phyloP scores from a whole-genome alignment of 352 stramenopile genomes.

The Globisporangium lucens region DNA sequence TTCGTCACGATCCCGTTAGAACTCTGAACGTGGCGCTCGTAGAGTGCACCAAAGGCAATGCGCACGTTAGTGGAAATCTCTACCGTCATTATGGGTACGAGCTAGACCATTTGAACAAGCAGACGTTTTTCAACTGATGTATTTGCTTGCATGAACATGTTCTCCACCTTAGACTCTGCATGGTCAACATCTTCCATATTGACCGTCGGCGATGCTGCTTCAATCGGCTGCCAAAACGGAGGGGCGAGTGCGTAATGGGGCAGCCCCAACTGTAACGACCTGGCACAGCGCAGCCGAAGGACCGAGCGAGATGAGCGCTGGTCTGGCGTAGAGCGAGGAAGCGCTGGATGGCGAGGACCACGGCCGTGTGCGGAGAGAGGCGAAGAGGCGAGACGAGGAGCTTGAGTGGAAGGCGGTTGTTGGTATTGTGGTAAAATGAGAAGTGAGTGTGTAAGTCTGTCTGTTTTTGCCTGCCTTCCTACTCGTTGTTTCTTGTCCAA shows the following conservation, averaged over 20 bases:
- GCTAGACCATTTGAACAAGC: neutral
- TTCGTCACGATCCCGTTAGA: neutral
- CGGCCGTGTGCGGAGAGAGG: too few relatives aligned
- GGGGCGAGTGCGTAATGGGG: neutral
- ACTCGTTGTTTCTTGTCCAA: too few relatives aligned
- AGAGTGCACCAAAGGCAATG: neutral
- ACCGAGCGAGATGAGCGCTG: too few relatives aligned
- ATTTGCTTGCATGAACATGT: neutral
- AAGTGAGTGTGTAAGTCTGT: too few relatives aligned
- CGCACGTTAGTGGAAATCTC: neutral
- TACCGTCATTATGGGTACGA: neutral
- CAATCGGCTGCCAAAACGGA: neutral
- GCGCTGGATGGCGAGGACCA: too few relatives aligned
- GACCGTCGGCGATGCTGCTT: neutral
- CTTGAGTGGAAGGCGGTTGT: too few relatives aligned
- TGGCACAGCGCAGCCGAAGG: too few relatives aligned
- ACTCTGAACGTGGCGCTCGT: neutral
- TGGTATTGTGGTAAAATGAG: too few relatives aligned
- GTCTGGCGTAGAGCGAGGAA: too few relatives aligned
- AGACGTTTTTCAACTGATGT: neutral
- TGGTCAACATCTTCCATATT: slow-evolving; percentile 1
- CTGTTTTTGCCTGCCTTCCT: too few relatives aligned
- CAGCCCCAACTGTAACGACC: neutral
- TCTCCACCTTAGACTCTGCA: neutral
- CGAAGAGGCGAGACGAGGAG: too few relatives aligned